These are phyloP conservation scores for Pelomyxa schiedti DNA, from an alignment of 78 protist species.

Conservation along the genomic window DNA sequence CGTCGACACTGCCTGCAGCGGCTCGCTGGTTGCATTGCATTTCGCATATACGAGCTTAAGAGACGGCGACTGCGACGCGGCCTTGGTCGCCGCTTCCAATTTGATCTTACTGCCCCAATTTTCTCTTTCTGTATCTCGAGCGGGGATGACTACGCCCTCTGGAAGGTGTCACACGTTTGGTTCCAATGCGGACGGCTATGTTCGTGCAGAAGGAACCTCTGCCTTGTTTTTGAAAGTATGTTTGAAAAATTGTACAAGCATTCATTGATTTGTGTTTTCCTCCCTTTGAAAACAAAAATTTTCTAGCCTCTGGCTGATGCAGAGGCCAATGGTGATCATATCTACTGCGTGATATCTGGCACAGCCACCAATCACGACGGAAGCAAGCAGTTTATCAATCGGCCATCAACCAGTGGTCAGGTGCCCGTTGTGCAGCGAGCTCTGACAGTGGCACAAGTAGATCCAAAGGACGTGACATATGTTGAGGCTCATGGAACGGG, in stretches of 20 bases:
- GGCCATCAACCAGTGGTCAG: conserved; percentile 38
- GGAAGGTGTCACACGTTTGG: conserved; percentile 56
- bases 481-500: conserved; percentile 83
- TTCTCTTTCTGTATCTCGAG: conserved; percentile 1
- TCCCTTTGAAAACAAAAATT: no score
- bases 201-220: conserved; percentile 54
- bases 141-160: conserved; percentile 32
- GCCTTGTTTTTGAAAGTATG: conserved; percentile 25
- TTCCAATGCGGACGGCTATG: conserved; percentile 63
- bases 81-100: conserved; percentile 65
- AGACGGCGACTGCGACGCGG: conserved; percentile 41
- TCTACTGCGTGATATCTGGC: conserved; percentile 39
- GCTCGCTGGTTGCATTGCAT: conserved; percentile 43
- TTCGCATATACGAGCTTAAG: conserved; percentile 27
- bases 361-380: conserved; percentile 56
- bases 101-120: conserved; percentile 26
- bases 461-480: conserved; percentile 10
- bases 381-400: conserved; percentile 26
- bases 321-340: conserved; percentile 19
- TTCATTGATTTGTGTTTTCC: no score
- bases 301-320: conserved; percentile 17
- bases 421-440: conserved; percentile 24
- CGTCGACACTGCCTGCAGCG: conserved; percentile 74
- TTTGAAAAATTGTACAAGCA: no score
- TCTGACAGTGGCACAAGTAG: neutral